Evolutionary conservation across 495 filamentous ascomycete genomes (phyloP), one percentile per base, ranked within the genome.

Genomic region (Xylaria longipes): DNA sequence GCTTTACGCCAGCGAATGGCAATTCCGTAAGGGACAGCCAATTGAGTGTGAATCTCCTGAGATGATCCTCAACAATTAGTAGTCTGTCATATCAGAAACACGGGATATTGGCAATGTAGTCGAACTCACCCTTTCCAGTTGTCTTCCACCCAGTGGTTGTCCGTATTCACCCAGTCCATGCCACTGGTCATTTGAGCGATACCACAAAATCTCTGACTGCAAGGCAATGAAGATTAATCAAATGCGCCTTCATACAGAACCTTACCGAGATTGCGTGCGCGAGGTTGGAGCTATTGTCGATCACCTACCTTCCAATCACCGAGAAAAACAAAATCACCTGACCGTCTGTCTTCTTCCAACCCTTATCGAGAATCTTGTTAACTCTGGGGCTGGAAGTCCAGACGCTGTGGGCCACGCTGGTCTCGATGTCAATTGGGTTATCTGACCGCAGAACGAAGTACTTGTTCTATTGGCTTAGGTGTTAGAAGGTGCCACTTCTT

Each of bases 281-380:
- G 17, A 15, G 45, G 5, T 48, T 3, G 4, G 52, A 27, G 15
- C 20, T 39, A 45, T 45, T 48, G 9, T n/a, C 3, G 25, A 31
- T 33, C 5, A 64, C 61, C 12, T 33, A 64, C 61, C 61, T 64
- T 14, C 41, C 41, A 46, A 64, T 64, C 15, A 64, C 61, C 61
- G 61, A 64, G 61, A 64, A 64, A n/a, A 64, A 48, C 41, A 64
- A 33, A 64, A 64, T 48, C 41, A 64, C 61, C 27, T 64, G 61
- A 6, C 61, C 61, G 27, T 48, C 61, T 2, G 61, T 33, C 61
- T 48, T 64, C 0, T 9, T 45, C 61, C 61, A 64, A 8, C 2
- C 61, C 41, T 64, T 64, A 1, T 64, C 41, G 37, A 64, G 41
- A 31, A 64, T 64, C 41, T 48, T 64, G n/a, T 64, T 64, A 22